Percentiles rank a stretch among this genome's conserved stretches.
phyloP scores from a whole-genome alignment of 2,329 filamentous ascomycete genomes.

The Beauveria scarabaeidicola region DNA sequence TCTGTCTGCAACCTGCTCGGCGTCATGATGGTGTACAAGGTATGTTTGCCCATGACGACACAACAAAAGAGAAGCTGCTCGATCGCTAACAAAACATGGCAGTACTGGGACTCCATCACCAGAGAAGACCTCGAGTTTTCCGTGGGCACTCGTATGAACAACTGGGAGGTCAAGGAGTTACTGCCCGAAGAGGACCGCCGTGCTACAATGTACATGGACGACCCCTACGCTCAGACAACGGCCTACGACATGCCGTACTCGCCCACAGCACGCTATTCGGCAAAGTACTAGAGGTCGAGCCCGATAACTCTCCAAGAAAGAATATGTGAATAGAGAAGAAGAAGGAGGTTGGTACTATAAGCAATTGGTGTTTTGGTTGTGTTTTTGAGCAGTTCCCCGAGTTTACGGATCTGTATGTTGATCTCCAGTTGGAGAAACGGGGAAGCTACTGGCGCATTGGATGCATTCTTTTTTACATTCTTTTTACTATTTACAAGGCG shows the following conservation, averaged over 20 bases:
- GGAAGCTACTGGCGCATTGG: background rate
- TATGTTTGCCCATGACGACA: conserved; percentile 21
- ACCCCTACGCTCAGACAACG: conserved; percentile 51
- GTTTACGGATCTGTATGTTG: background rate
- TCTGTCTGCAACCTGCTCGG: conserved; percentile 88
- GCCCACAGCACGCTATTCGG: conserved; percentile 35
- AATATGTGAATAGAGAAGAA: conserved; percentile 2
- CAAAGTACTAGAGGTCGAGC: conserved; percentile 32
- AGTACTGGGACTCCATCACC: conserved; percentile 99
- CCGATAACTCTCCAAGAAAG: background rate
- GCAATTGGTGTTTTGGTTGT: background rate
- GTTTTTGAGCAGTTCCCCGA: background rate
- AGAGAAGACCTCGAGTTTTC: conserved; percentile 98
- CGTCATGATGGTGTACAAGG: conserved; percentile 99
- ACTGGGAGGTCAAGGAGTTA: conserved; percentile 96
- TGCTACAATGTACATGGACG: conserved; percentile 62
- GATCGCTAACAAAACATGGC: conserved; percentile 8
- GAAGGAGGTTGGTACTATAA: background rate
- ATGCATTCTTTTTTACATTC: background rate
- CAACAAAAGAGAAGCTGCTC: too few species aligned
- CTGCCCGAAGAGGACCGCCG: conserved; percentile 73
- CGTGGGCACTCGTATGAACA: conserved; percentile 88
- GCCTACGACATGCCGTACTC: conserved; percentile 45
- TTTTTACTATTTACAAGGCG: background rate
- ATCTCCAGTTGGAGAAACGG: background rate